phyloP scores from a whole-genome alignment of 176 grass and related monocot species.

The Raddia distichophylla region DNA sequence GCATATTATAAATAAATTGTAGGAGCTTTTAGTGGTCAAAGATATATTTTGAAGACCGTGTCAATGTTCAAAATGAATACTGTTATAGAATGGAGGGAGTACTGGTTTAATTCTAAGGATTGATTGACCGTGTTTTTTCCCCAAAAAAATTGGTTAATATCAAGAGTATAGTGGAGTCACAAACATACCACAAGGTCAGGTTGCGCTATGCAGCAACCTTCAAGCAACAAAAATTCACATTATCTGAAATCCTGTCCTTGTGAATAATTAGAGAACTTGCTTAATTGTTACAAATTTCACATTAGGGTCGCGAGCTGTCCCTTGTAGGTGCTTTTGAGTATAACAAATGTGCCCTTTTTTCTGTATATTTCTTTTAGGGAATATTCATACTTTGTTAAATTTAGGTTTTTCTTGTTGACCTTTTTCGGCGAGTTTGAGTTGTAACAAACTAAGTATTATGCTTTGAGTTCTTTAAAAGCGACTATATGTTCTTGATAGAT shows the following conservation, averaged over 20 bases:
- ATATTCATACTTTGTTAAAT: neutral
- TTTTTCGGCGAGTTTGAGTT: neutral
- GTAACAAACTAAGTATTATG: neutral
- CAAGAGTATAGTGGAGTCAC: too few species aligned
- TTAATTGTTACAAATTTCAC: neutral
- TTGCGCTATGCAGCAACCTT: neutral
- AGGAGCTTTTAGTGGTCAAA: too few species aligned
- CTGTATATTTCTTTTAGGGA: neutral
- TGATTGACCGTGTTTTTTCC: too few species aligned
- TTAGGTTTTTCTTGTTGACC: neutral
- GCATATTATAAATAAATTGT: too few species aligned
- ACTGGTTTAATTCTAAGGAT: too few species aligned
- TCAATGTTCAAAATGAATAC: too few species aligned
- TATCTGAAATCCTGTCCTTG: neutral
- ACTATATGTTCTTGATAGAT: neutral
- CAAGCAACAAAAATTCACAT: neutral
- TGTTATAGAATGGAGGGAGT: too few species aligned
- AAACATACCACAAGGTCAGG: neutral
- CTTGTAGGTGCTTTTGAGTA: neutral
- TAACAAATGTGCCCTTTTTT: neutral
- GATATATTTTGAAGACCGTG: too few species aligned
- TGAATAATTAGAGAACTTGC: neutral
- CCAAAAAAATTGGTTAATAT: too few species aligned
- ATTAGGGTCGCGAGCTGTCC: neutral
- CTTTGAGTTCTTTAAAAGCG: neutral